Evolutionary conservation across 768 basidiomycete species (phyloP).

Genomic region (Lyophyllum shimeji): DNA sequence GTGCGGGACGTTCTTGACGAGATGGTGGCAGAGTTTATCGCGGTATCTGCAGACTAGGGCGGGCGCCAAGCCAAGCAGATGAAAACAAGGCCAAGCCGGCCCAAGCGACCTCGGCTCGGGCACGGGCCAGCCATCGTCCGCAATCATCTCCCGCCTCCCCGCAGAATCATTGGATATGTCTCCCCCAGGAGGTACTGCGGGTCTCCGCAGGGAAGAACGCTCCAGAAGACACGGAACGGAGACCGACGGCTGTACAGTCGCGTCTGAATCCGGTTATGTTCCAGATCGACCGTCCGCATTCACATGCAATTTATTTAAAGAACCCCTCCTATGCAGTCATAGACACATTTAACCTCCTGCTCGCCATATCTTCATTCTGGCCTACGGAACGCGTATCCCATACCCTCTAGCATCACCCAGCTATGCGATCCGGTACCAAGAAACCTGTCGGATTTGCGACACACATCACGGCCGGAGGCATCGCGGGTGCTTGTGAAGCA

Average conservation of each 20-base stretch:
- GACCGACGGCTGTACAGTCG: conserved; percentile 5
- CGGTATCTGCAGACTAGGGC: no score
- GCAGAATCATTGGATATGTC: conserved; percentile 1
- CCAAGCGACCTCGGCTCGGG: conserved; percentile 10
- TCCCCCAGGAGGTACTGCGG: conserved; percentile 15
- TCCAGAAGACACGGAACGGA: conserved; percentile 8
- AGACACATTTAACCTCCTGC: conserved; percentile 4
- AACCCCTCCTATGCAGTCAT: conserved; percentile 7
- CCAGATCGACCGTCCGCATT: conserved; percentile 17
- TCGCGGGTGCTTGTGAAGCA: conserved; percentile 93
- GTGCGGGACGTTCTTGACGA: no score
- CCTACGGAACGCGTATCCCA: background rate
- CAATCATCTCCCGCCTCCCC: conserved; percentile 1
- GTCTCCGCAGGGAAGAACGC: conserved; percentile 17
- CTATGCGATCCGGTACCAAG: conserved; percentile 60
- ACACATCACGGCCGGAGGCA: conserved; percentile 92
- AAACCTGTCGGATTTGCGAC: conserved; percentile 83
- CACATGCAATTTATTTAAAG: conserved; percentile 19
- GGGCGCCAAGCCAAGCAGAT: background rate
- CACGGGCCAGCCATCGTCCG: background rate
- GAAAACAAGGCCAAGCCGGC: background rate
- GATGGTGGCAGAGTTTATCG: background rate
- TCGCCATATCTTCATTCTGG: conserved; percentile 6
- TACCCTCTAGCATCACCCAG: background rate
- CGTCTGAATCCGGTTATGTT: conserved; percentile 19